Conservation (phyloP, 2,329 filamentous ascomycete species). For the Calonectria montana region DNA sequence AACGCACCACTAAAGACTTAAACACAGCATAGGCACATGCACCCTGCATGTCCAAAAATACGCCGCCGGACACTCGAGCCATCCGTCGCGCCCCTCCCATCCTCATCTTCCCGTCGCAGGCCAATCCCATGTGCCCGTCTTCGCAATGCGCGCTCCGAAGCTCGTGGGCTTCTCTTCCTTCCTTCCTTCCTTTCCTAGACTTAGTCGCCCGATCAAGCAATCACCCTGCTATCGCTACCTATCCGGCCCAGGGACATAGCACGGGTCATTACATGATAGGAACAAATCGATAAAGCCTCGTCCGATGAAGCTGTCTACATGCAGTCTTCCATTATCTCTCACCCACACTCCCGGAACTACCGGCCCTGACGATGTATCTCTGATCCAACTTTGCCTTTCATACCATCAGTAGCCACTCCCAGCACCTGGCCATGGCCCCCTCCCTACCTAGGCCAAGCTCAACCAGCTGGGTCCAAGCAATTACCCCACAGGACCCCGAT, state of each 20-base stretch:
- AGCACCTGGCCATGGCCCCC: neutral
- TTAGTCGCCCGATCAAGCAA: slow-evolving; percentile 4
- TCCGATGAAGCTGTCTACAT: slow-evolving; percentile 4
- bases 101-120: slow-evolving; percentile 2
- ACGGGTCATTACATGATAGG: slow-evolving; percentile 4
- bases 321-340: slow-evolving; percentile 21
- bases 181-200: neutral
- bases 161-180: neutral
- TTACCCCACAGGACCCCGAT: slow-evolving; percentile 12
- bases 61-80: neutral
- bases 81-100: slow-evolving; percentile 22
- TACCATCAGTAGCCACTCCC: slow-evolving; percentile 1
- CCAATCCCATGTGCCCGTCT: neutral
- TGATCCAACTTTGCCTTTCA: neutral
- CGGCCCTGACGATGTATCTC: slow-evolving; percentile 24
- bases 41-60: slow-evolving; percentile 1
- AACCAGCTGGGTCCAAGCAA: neutral
- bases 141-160: neutral
- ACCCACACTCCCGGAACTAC: slow-evolving; percentile 25
- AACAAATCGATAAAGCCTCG: neutral
- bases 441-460: too few relatives aligned
- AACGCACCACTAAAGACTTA: neutral
- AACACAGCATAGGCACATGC: neutral
- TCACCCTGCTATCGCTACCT: neutral
- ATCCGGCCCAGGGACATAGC: neutral